Conservation (phyloP, 163 green algal species). For the Scenedesmus sp. region DNA sequence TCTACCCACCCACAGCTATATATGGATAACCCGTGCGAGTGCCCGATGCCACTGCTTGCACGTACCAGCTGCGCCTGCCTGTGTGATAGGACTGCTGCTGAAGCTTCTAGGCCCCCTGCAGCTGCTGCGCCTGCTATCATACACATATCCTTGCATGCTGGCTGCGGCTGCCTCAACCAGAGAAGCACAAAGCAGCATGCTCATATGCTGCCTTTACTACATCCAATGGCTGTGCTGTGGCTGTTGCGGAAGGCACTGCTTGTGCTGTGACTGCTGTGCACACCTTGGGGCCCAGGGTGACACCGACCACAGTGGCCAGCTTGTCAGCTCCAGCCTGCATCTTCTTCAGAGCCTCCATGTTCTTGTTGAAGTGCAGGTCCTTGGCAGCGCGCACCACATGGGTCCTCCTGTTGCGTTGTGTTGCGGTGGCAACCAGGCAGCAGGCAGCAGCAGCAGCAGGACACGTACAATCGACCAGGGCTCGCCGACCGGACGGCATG, state of each 20-base stretch:
- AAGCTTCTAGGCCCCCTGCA: not conserved
- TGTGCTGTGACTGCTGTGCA: not conserved
- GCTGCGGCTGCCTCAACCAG: not conserved
- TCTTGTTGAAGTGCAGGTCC: constrained; percentile 99
- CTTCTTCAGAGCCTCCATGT: constrained; percentile 96
- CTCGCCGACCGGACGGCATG: not conserved
- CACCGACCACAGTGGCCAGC: constrained; percentile 97
- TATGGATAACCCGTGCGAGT: too few relatives aligned
- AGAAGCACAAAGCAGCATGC: not conserved
- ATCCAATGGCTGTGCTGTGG: not conserved
- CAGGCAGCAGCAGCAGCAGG: constrained; percentile 19
- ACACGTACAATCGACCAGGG: not conserved
- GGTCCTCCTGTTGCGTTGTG: constrained; percentile 39
- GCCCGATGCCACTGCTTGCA: not conserved
- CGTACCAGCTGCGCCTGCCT: not conserved
- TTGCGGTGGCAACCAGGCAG: not conserved
- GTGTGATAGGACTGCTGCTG: not conserved
- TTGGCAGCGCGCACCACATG: constrained; percentile 88
- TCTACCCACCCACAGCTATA: too few relatives aligned
- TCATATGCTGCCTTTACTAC: not conserved
- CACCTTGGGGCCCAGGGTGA: constrained; percentile 99
- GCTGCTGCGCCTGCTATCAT: not conserved
- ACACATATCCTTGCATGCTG: not conserved
- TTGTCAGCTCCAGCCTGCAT: constrained; percentile 99
- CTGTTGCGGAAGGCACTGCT: not conserved